A percentile compares a stretch with the other conserved stretches of the same genome.
Evolutionary conservation across 1,284 basidiomycete species (phyloP).

Genomic region (Heliocybe sulcata): DNA sequence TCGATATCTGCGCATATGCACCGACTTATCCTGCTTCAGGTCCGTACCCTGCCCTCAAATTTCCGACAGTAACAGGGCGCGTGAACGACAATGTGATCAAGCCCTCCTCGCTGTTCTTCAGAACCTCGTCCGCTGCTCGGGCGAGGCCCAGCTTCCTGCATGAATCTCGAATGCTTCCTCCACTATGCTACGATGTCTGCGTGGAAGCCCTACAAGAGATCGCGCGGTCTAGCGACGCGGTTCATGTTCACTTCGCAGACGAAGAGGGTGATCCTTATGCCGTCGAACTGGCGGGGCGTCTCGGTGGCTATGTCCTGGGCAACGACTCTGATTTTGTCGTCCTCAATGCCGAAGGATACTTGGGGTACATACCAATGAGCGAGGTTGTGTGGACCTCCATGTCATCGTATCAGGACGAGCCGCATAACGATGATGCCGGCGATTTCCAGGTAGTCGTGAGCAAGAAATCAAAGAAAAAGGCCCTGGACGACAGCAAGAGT

Average conservation of each 20-base stretch:
- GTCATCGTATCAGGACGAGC: slow-evolving; percentile 21
- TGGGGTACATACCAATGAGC: slow-evolving; percentile 76
- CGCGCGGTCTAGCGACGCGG: slow-evolving; percentile 25
- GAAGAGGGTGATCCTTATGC: slow-evolving; percentile 86
- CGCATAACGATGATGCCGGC: slow-evolving; percentile 27
- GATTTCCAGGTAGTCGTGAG: slow-evolving; percentile 55
- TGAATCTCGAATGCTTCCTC: slow-evolving; percentile 73
- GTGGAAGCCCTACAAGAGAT: slow-evolving; percentile 45
- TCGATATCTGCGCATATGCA: background rate
- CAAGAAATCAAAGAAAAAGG: slow-evolving; percentile 35
- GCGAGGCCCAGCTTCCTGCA: slow-evolving; percentile 63
- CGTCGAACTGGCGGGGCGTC: slow-evolving; percentile 71
- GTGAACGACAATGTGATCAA: slow-evolving; percentile 51
- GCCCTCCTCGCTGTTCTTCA: slow-evolving; percentile 73
- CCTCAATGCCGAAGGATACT: slow-evolving; percentile 63
- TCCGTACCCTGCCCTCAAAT: slow-evolving; percentile 67
- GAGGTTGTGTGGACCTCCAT: slow-evolving; percentile 67
- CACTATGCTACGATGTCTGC: slow-evolving; percentile 58
- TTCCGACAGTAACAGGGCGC: slow-evolving; percentile 61
- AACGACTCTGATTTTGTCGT: slow-evolving; percentile 82
- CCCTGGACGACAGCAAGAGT: slow-evolving; percentile 17
- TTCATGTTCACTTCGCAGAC: slow-evolving; percentile 73
- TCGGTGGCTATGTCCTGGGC: slow-evolving; percentile 72
- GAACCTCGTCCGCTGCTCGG: slow-evolving; percentile 69
- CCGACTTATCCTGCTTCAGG: slow-evolving; percentile 32